A percentile compares a stretch with the other conserved stretches of the same genome.
These are phyloP conservation scores for Colletotrichum gloeosporioides DNA, from an alignment of 2,329 filamentous ascomycete species.

Conservation along the genomic window DNA sequence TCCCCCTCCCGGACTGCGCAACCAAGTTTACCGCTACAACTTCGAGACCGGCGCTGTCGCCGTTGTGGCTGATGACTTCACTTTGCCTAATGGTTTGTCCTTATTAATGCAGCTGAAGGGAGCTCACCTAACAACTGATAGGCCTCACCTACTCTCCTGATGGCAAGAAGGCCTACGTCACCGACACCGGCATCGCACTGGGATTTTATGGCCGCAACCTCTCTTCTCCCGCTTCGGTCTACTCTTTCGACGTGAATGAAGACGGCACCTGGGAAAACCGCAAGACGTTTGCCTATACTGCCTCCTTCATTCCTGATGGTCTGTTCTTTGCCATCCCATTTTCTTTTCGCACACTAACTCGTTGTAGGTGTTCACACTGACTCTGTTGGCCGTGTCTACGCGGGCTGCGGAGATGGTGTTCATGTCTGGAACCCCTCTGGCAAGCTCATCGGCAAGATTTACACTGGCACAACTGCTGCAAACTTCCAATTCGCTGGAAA, in stretches of 20 bases:
- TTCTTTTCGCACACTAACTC: slow-evolving; percentile 43
- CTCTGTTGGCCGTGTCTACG: slow-evolving; percentile 59
- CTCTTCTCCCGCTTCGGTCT: slow-evolving; percentile 33
- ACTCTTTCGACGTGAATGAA: slow-evolving; percentile 48
- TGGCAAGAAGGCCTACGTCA: slow-evolving; percentile 57
- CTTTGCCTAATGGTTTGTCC: slow-evolving; percentile 52
- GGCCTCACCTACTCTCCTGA: slow-evolving; percentile 61
- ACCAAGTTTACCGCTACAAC: slow-evolving; percentile 65
- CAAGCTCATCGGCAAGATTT: slow-evolving; percentile 61
- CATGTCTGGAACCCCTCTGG: slow-evolving; percentile 53
- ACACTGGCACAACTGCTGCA: slow-evolving; percentile 47
- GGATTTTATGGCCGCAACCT: slow-evolving; percentile 46
- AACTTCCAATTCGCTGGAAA: slow-evolving; percentile 51
- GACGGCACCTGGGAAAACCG: slow-evolving; percentile 54
- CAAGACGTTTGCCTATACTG: slow-evolving; percentile 61
- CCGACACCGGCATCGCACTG: slow-evolving; percentile 57
- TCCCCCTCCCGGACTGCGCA: slow-evolving; percentile 54
- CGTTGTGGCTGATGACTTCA: slow-evolving; percentile 63
- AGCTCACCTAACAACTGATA: slow-evolving; percentile 25
- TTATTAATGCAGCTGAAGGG: fast-evolving
- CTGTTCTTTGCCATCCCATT: slow-evolving; percentile 3
- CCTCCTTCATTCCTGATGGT: slow-evolving; percentile 64
- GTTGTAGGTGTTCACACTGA: slow-evolving; percentile 53
- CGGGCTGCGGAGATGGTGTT: slow-evolving; percentile 53
- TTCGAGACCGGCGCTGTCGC: slow-evolving; percentile 54